A percentile compares a stretch with the other conserved stretches of the same genome.
These are phyloP conservation scores for Claviceps paspali DNA, from an alignment of 2,329 filamentous ascomycete species.

Conservation along the genomic window DNA sequence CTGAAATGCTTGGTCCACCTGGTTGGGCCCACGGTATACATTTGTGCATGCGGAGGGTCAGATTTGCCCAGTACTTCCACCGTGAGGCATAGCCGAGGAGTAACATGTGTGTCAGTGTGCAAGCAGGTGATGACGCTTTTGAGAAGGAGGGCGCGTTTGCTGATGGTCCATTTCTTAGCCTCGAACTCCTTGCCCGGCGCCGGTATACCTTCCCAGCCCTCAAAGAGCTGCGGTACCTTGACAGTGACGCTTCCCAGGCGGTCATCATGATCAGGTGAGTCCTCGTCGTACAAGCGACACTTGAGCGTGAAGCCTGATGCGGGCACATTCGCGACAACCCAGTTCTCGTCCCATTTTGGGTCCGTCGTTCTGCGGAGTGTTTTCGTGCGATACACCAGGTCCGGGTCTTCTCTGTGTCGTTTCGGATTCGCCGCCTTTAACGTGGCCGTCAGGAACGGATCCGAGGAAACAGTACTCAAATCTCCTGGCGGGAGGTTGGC, in stretches of 20 bases:
- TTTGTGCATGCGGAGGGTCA: slow-evolving; percentile 47
- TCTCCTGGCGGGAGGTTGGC: slow-evolving; percentile 72
- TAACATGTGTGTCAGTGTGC: slow-evolving; percentile 46
- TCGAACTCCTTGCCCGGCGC: slow-evolving; percentile 44
- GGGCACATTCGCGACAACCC: slow-evolving; percentile 80
- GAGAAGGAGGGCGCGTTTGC: slow-evolving; percentile 71
- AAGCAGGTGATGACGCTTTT: slow-evolving; percentile 53
- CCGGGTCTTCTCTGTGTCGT: slow-evolving; percentile 75
- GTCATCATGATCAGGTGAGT: slow-evolving; percentile 74
- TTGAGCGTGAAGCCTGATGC: slow-evolving; percentile 69
- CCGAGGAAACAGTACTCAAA: slow-evolving; percentile 59
- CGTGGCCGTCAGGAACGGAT: slow-evolving; percentile 71
- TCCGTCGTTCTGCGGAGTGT: slow-evolving; percentile 59
- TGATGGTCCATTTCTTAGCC: slow-evolving; percentile 71
- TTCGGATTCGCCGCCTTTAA: slow-evolving; percentile 54
- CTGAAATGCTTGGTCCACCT: slow-evolving; percentile 74
- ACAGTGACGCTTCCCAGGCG: slow-evolving; percentile 75
- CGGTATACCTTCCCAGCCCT: slow-evolving; percentile 53
- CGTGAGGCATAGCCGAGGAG: slow-evolving; percentile 56
- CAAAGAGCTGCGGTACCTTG: slow-evolving; percentile 40
- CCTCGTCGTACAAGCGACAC: slow-evolving; percentile 79
- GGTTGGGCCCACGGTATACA: slow-evolving; percentile 67
- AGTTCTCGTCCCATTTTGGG: slow-evolving; percentile 70
- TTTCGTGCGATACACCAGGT: slow-evolving; percentile 56
- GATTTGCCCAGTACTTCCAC: slow-evolving; percentile 67